Conservation (phyloP, 768 basidiomycete species). For the Cyathus striatus region DNA sequence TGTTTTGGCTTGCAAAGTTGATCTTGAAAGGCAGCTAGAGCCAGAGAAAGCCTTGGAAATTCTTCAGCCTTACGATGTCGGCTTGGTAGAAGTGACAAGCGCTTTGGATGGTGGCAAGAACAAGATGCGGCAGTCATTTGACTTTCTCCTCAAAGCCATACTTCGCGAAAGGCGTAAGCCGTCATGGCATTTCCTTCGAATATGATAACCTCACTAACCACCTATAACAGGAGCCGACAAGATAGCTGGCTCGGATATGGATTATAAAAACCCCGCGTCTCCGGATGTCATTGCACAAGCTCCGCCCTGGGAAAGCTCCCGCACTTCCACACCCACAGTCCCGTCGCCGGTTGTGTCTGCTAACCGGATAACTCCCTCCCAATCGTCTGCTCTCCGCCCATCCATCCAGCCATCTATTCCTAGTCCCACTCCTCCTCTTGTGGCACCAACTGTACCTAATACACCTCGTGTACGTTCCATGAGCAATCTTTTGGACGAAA, state of each 20-base stretch:
- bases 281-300: slow-evolving; percentile 50
- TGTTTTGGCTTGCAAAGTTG: slow-evolving; percentile 86
- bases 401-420: slow-evolving; percentile 24
- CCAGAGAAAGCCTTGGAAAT: slow-evolving; percentile 45
- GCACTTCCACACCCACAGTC: slow-evolving; percentile 48
- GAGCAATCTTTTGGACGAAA: slow-evolving; percentile 40
- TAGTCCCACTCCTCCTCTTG: too few species aligned
- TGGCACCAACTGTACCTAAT: too few species aligned
- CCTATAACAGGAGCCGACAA: slow-evolving; percentile 4
- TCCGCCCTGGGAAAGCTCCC: slow-evolving; percentile 52
- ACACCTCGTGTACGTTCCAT: slow-evolving; percentile 52
- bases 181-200: too few species aligned
- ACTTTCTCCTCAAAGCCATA: slow-evolving; percentile 67
- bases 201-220: too few species aligned
- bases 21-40: slow-evolving; percentile 56
- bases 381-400: slow-evolving; percentile 17
- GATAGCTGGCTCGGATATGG: slow-evolving; percentile 11
- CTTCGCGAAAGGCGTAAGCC: slow-evolving; percentile 46
- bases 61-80: slow-evolving; percentile 62
- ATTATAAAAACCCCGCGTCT: slow-evolving; percentile 69
- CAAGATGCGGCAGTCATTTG: slow-evolving; percentile 72
- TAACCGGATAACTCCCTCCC: slow-evolving; percentile 14
- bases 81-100: slow-evolving; percentile 71
- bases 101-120: slow-evolving; percentile 51
- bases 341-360: slow-evolving; percentile 32